Base-by-base conservation (phyloP, 169 alveolate genomes). In the Cyclospora cayetanensis region DNA sequence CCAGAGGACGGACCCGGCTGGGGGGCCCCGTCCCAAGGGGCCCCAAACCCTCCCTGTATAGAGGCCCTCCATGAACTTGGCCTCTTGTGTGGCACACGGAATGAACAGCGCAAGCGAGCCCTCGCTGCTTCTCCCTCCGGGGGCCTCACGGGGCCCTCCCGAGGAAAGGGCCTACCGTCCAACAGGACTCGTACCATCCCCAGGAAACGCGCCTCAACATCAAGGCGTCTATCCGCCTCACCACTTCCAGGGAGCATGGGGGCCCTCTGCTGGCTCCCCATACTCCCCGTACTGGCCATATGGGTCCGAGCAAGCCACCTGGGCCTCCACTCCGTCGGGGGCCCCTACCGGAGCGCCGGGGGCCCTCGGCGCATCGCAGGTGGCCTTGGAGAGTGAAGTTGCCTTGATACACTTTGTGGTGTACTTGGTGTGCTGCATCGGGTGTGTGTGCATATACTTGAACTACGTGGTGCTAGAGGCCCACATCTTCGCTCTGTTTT, bases 331-430 rank as follows among this genome's bases (percentile, higher is more conserved):
- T 1, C 63, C 2, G 12, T 2, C 63, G n/a, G 83, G 55, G 55
- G 55, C 55, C 83, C 83, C 83, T 1, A 18, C 50, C 22, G 55
- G 50, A 27, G 12, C 25, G 60, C 15, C 55, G 35, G 25, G 53
- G 53, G 83, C 60, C 53, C 42, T 70, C 31, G 83, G 53, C 60
- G 83, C 55, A 7, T n/a, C 83, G 60, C 53, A 34, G 53, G 20
- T 89, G 12, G 92, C 92, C n/a, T 52, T 91, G 66, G 95, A 94
- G 53, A 94, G 94, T 25, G 95, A 91, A 70, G 89, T 86, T 41
- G 96, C 96, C 35, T 52, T 94, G 79, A 91, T 94, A 35, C 96
- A 94, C 53, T 94, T 94, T 68, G 91, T 66, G 31, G 96, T 94
- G 80, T 90, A 92, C 35, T 89, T 92, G 52, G 87, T 94, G 65